These are phyloP conservation scores for Lachancea nothofagi DNA, from an alignment of 805 yeast genomes.

Conservation along the genomic window DNA sequence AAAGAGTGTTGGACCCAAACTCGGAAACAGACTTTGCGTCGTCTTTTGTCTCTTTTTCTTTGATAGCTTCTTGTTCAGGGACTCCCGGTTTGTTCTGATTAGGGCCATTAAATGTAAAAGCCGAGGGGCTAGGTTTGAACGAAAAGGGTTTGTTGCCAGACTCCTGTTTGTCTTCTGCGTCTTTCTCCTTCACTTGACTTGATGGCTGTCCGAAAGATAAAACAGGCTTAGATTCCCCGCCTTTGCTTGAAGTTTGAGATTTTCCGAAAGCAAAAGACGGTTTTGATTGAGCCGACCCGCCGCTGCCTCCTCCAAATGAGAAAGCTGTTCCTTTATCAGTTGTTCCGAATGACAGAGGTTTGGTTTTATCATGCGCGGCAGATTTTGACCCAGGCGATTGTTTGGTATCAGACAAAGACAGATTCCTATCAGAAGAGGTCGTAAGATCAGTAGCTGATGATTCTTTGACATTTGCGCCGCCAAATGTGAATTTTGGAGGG, in stretches of 20 bases:
- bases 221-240: neutral
- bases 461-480: too few species aligned
- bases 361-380: neutral
- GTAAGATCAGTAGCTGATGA: too few species aligned
- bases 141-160: neutral
- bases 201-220: neutral
- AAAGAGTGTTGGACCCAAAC: neutral
- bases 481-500: neutral
- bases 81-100: too few species aligned
- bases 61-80: too few species aligned
- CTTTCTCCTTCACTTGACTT: too few species aligned
- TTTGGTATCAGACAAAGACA: neutral
- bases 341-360: neutral
- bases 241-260: neutral
- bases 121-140: too few species aligned
- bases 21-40: neutral
- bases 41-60: too few species aligned
- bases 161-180: neutral
- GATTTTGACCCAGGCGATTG: neutral
- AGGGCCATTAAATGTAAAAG: too few species aligned
- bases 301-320: slow-evolving; percentile 4
- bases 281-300: neutral
- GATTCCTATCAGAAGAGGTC: too few species aligned
- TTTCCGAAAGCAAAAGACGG: slow-evolving; percentile 7
- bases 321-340: slow-evolving; percentile 7